Evolutionary conservation across 495 filamentous ascomycete genomes (phyloP).

Genomic region (Lepidopterella palustris): DNA sequence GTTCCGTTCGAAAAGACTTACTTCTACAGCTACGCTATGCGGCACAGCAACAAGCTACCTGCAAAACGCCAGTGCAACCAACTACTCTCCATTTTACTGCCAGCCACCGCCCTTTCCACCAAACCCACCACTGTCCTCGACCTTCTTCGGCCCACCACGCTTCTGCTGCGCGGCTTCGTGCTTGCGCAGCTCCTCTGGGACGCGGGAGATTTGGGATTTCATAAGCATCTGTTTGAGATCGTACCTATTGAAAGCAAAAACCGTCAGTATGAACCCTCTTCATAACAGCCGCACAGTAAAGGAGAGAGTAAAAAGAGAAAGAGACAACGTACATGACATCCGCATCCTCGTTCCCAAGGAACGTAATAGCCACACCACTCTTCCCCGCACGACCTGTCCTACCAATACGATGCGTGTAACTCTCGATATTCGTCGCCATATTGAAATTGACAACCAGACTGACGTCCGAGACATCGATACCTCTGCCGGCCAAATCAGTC

Average conservation of each 20-base stretch:
- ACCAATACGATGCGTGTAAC: constrained; percentile 96
- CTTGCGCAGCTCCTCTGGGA: constrained; percentile 88
- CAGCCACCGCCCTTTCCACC: constrained; percentile 50
- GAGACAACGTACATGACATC: constrained; percentile 72
- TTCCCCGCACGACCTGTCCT: constrained; percentile 97
- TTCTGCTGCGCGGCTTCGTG: constrained; percentile 89
- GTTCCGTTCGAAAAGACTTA: too few relatives aligned
- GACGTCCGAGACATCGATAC: constrained; percentile 97
- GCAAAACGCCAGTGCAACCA: too few relatives aligned
- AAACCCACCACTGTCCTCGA: constrained; percentile 55
- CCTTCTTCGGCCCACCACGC: constrained; percentile 53
- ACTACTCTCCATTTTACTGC: not conserved
- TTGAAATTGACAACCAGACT: constrained; percentile 97
- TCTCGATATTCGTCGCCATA: constrained; percentile 91
- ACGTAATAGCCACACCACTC: constrained; percentile 94
- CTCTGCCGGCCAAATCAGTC: constrained; percentile 91
- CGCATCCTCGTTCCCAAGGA: constrained; percentile 85
- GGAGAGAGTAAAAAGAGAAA: constrained; percentile 8
- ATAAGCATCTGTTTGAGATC: constrained; percentile 94
- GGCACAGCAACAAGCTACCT: too few relatives aligned
- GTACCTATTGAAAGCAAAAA: constrained; percentile 41
- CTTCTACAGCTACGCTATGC: too few relatives aligned
- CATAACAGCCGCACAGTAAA: too few relatives aligned
- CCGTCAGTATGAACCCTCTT: constrained; percentile 1
- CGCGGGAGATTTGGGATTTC: constrained; percentile 81